These are phyloP conservation scores for Pontederia paniculata DNA, from an alignment of 176 grass and related monocot genomes.

Conservation along the genomic window DNA sequence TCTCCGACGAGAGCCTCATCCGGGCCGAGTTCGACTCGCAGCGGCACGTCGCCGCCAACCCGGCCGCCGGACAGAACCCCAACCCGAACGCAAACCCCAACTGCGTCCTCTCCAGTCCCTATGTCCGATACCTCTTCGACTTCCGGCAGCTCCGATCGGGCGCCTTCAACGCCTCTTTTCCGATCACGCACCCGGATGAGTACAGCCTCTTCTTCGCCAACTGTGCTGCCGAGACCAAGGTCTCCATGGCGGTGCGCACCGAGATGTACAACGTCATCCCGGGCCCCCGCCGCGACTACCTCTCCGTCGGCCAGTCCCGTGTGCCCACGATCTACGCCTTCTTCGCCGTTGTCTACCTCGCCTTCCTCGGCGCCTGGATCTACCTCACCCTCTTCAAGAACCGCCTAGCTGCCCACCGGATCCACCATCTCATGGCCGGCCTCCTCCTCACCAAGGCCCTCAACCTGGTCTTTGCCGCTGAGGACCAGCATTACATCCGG, in stretches of 20 bases:
- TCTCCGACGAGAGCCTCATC: conserved; percentile 82
- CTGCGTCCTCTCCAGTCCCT: conserved; percentile 62
- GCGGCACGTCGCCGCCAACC: conserved; percentile 7
- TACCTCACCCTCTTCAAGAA: conserved; percentile 63
- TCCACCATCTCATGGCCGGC: conserved; percentile 89
- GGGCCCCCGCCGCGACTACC: conserved; percentile 51
- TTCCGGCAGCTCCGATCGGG: conserved; percentile 26
- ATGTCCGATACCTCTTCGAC: conserved; percentile 53
- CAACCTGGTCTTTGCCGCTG: conserved; percentile 70
- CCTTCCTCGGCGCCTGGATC: conserved; percentile 62
- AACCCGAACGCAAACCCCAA: conserved; percentile 23
- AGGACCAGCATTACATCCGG: conserved; percentile 88
- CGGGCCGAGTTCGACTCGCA: conserved; percentile 61
- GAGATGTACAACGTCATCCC: conserved; percentile 69
- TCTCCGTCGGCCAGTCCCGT: conserved; percentile 63
- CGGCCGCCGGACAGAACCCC: conserved; percentile 34
- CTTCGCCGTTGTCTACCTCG: conserved; percentile 58
- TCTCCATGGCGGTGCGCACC: conserved; percentile 67
- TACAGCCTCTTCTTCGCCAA: conserved; percentile 88
- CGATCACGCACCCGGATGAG: conserved; percentile 57
- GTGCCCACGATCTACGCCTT: conserved; percentile 66
- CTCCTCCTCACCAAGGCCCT: conserved; percentile 58
- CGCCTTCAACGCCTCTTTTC: conserved; percentile 24
- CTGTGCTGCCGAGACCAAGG: conserved; percentile 34
- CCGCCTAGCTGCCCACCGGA: conserved; percentile 63